Conservation (phyloP, 306 rosid species). For the Vigna nakashimae region DNA sequence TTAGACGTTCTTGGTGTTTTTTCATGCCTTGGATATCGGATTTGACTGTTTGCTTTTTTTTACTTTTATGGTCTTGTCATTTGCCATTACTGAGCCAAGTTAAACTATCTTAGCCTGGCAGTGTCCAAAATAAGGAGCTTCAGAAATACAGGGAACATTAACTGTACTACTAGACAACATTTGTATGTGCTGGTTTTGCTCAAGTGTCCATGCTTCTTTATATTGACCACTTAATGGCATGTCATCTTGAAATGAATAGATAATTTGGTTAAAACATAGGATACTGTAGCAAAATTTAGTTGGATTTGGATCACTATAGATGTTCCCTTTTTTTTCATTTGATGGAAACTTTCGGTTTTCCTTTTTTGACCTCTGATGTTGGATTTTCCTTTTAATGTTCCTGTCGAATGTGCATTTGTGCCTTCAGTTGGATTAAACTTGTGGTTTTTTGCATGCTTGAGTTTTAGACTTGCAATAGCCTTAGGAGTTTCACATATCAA, state of each 20-base stretch:
- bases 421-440: background rate
- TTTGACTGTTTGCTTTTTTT: conserved; percentile 18
- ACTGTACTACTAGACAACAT: background rate
- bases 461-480: too few relatives aligned
- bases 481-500: conserved; percentile 3
- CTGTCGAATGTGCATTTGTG: background rate
- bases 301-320: conserved; percentile 9
- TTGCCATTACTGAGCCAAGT: background rate
- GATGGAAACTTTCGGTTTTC: conserved; percentile 3
- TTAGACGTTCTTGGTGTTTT: conserved; percentile 1
- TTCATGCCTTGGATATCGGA: conserved; percentile 14
- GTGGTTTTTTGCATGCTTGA: background rate
- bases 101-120: background rate
- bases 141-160: background rate
- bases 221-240: background rate
- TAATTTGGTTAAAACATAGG: background rate
- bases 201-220: conserved; percentile 6
- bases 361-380: conserved; percentile 3
- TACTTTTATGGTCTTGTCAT: conserved; percentile 8
- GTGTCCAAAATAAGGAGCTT: background rate
- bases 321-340: background rate
- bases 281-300: background rate
- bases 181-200: conserved; percentile 25
- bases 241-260: background rate
- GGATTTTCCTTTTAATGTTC: conserved; percentile 6